phyloP scores from a whole-genome alignment of 805 yeast genomes.

The Yamadazyma insecticola region DNA sequence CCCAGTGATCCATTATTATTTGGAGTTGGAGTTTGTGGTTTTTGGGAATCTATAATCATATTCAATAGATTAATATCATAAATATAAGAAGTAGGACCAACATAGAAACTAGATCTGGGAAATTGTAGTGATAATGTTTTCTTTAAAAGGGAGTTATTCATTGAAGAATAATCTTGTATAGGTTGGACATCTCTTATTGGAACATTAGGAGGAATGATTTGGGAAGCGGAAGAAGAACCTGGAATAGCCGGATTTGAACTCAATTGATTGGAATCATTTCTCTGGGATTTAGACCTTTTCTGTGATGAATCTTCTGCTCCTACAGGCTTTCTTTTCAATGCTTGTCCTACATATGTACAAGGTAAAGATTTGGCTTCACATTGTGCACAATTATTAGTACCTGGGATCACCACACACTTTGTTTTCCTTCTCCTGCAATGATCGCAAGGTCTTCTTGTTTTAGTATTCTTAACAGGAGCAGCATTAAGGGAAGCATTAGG shows the following conservation, averaged over 20 bases:
- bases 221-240: constrained; percentile 2
- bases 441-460: constrained; percentile 65
- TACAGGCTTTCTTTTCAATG: constrained; percentile 34
- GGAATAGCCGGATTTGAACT: constrained; percentile 7
- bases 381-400: constrained; percentile 60
- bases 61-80: constrained; percentile 72
- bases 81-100: constrained; percentile 79
- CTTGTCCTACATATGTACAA: constrained; percentile 70
- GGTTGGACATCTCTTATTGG: constrained; percentile 52
- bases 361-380: constrained; percentile 70
- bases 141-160: constrained; percentile 60
- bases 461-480: too few relatives aligned
- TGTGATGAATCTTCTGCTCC: constrained; percentile 6
- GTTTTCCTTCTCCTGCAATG: constrained; percentile 79
- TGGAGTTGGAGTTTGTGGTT: constrained; percentile 34
- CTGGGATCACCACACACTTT: constrained; percentile 68
- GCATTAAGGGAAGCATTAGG: not conserved
- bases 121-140: constrained; percentile 74
- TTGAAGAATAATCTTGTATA: constrained; percentile 60
- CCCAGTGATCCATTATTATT: constrained; percentile 6
- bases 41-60: constrained; percentile 42
- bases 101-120: constrained; percentile 84
- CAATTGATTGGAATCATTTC: constrained; percentile 7
- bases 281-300: constrained; percentile 19
- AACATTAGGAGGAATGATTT: constrained; percentile 36